phyloP scores from a whole-genome alignment of 2,329 filamentous ascomycete species.

The Hortaea sp. region DNA sequence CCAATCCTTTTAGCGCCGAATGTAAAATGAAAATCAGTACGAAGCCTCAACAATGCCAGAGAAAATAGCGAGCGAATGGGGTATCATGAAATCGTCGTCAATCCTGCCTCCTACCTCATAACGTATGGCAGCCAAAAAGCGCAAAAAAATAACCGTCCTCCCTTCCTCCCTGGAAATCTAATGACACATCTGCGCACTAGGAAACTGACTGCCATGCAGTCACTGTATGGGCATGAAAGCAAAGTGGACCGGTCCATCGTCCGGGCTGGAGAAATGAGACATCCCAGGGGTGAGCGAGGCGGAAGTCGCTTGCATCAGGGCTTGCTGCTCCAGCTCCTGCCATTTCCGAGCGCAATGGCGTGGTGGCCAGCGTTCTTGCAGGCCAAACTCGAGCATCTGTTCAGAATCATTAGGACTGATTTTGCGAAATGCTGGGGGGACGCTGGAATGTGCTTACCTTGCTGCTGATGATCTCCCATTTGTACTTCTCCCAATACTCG shows the following conservation, averaged over 20 bases:
- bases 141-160: too few relatives aligned
- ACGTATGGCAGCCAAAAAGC: neutral
- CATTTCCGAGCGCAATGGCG: conserved; percentile 42
- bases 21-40: too few relatives aligned
- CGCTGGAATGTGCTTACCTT: conserved; percentile 31
- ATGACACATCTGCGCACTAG: neutral
- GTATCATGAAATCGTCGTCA: conserved; percentile 10
- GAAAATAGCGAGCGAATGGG: conserved; percentile 11
- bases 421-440: neutral
- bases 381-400: conserved; percentile 43
- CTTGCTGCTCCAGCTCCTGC: conserved; percentile 32
- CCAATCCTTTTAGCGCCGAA: too few relatives aligned
- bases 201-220: conserved; percentile 12
- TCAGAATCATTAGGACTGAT: neutral
- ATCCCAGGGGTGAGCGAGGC: conserved; percentile 14
- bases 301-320: conserved; percentile 13
- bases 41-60: too few relatives aligned
- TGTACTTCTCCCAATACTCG: conserved; percentile 44
- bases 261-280: conserved; percentile 20
- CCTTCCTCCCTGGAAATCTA: neutral
- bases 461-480: conserved; percentile 44
- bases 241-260: conserved; percentile 18
- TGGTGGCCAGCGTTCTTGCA: conserved; percentile 41
- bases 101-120: neutral
- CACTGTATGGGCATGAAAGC: conserved; percentile 20